phyloP scores from a whole-genome alignment of 78 protist genomes.

The Dictyostelium citrinum region DNA sequence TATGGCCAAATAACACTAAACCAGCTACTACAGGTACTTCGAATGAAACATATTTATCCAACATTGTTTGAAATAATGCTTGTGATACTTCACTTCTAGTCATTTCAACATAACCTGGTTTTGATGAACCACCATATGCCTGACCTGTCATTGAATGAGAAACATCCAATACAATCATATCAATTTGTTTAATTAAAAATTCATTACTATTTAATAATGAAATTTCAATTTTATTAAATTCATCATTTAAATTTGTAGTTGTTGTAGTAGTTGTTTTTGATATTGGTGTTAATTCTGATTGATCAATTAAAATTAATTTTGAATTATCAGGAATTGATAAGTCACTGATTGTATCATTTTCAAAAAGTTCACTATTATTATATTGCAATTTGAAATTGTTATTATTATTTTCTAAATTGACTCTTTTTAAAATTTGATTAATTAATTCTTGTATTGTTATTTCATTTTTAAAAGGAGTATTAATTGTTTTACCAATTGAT shows the following conservation, averaged over 20 bases:
- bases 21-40: neutral
- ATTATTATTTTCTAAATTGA: neutral
- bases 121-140: neutral
- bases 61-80: conserved; percentile 32
- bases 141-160: neutral
- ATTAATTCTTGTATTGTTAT: neutral
- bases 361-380: neutral
- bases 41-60: conserved; percentile 8
- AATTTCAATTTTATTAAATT: neutral
- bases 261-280: neutral
- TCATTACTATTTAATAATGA: neutral
- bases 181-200: neutral
- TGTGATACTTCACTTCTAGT: conserved; percentile 9
- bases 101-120: neutral
- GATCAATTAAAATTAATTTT: neutral
- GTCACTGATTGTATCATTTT: neutral
- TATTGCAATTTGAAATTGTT: neutral
- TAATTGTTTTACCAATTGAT: conserved; percentile 1
- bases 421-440: neutral
- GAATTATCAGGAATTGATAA: neutral
- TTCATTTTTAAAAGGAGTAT: neutral
- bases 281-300: neutral
- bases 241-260: neutral
- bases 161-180: neutral
- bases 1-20: conserved; percentile 33